These are phyloP conservation scores for Phoenix roebelenii DNA, from an alignment of 176 grass and related monocot genomes.

Conservation along the genomic window DNA sequence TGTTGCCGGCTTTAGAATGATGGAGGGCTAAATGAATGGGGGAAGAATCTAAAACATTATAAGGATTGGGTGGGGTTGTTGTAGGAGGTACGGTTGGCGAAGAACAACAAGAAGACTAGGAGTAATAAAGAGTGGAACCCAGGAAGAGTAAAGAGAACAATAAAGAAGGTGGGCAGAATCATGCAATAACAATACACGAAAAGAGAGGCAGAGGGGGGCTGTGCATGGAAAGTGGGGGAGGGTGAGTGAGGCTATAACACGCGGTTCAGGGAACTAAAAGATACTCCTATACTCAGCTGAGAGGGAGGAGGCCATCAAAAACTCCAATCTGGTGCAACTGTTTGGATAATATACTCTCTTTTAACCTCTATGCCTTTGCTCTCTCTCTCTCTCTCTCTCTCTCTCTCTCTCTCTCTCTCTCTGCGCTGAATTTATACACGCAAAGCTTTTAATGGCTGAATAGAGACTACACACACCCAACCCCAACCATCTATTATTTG, in stretches of 20 bases:
- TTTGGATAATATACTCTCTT: slow-evolving; percentile 9
- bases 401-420: slow-evolving; percentile 1
- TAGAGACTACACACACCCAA: slow-evolving; percentile 59
- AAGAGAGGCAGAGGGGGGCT: neutral
- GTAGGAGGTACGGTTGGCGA: too few relatives aligned
- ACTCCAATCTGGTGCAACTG: slow-evolving; percentile 6
- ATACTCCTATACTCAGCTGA: neutral
- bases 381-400: slow-evolving; percentile 3
- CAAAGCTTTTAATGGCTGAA: slow-evolving; percentile 97
- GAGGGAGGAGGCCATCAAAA: neutral
- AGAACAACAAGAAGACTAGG: too few relatives aligned
- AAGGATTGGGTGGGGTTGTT: slow-evolving; percentile 32
- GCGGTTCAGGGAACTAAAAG: slow-evolving; percentile 2
- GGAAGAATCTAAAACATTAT: slow-evolving; percentile 97
- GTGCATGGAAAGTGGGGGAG: slow-evolving; percentile 14
- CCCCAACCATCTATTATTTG: slow-evolving; percentile 62
- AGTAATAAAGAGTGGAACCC: too few relatives aligned
- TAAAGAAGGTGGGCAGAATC: neutral
- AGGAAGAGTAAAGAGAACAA: neutral
- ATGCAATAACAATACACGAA: neutral
- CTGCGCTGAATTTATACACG: slow-evolving; percentile 31
- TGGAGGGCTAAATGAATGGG: slow-evolving; percentile 29
- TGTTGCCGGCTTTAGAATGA: slow-evolving; percentile 26
- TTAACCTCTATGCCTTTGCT: slow-evolving; percentile 18
- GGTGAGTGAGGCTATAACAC: neutral